These are phyloP conservation scores for Fusarium caatingaense DNA, from an alignment of 2,329 filamentous ascomycete species.

Conservation along the genomic window DNA sequence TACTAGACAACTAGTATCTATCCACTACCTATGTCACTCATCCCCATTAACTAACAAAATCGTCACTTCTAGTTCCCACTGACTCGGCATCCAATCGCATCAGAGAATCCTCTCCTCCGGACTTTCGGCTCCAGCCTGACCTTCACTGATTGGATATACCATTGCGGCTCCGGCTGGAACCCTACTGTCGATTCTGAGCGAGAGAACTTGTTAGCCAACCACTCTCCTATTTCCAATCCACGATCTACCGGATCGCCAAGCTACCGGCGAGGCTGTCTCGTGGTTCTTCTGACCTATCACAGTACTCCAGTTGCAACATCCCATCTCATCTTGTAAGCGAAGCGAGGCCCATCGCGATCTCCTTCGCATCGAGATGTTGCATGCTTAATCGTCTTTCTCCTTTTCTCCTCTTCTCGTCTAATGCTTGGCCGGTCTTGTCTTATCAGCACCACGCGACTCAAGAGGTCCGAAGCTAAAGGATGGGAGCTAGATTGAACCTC, in stretches of 20 bases:
- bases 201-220: conserved; percentile 5
- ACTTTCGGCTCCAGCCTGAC: conserved; percentile 12
- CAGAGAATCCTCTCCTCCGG: conserved; percentile 10
- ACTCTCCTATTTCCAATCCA: conserved; percentile 2
- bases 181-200: conserved; percentile 10
- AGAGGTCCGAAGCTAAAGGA: neutral
- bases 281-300: conserved; percentile 12
- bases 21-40: conserved; percentile 17
- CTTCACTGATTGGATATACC: neutral
- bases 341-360: conserved; percentile 17
- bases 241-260: conserved; percentile 18
- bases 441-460: neutral
- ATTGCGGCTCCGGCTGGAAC: neutral
- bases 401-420: neutral
- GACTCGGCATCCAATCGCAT: conserved; percentile 28
- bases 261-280: conserved; percentile 7
- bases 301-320: conserved; percentile 1
- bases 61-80: conserved; percentile 16
- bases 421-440: neutral
- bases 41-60: conserved; percentile 5
- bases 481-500: neutral
- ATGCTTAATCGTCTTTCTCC: conserved; percentile 4
- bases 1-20: neutral
- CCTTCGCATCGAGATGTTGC: conserved; percentile 11
- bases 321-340: conserved; percentile 1